Conservation (phyloP, 108 stramenopile genomes). For the Pseudonitzschia delicatissima region DNA sequence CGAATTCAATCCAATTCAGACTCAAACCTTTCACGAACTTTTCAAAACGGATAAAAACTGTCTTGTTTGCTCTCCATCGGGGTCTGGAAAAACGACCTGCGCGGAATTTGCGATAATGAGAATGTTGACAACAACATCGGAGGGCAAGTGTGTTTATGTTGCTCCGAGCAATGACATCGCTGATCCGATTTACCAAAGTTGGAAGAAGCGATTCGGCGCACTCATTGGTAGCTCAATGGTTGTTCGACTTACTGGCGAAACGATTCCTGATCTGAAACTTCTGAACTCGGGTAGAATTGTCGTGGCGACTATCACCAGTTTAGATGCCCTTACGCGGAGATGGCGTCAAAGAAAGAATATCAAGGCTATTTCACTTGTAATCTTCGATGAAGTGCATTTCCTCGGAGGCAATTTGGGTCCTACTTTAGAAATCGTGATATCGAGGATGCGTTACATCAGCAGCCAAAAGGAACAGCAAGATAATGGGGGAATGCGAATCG, state of each 20-base stretch:
- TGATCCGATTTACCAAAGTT: constrained; percentile 56
- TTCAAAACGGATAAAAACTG: constrained; percentile 90
- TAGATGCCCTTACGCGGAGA: constrained; percentile 91
- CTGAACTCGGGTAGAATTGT: constrained; percentile 72
- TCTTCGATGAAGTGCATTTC: constrained; percentile 97
- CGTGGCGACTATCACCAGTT: constrained; percentile 81
- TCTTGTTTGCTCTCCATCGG: constrained; percentile 94
- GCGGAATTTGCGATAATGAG: constrained; percentile 96
- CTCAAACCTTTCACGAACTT: constrained; percentile 94
- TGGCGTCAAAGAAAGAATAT: constrained; percentile 96
- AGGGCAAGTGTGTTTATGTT: constrained; percentile 90
- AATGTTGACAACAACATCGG: constrained; percentile 71
- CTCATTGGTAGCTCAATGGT: constrained; percentile 67
- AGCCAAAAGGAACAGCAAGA: constrained; percentile 61
- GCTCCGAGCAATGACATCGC: constrained; percentile 89
- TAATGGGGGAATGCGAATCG: constrained; percentile 67
- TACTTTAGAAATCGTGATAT: constrained; percentile 93
- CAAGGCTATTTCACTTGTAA: constrained; percentile 84
- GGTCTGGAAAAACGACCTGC: constrained; percentile 89
- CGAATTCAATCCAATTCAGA: constrained; percentile 98
- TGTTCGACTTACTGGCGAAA: constrained; percentile 86
- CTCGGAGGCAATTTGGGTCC: constrained; percentile 90
- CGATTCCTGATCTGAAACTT: constrained; percentile 82
- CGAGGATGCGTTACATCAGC: constrained; percentile 92
- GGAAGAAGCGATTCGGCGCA: constrained; percentile 77